phyloP scores from a whole-genome alignment of 371 early-diverging fungal genomes.

The Coemansia sp. region DNA sequence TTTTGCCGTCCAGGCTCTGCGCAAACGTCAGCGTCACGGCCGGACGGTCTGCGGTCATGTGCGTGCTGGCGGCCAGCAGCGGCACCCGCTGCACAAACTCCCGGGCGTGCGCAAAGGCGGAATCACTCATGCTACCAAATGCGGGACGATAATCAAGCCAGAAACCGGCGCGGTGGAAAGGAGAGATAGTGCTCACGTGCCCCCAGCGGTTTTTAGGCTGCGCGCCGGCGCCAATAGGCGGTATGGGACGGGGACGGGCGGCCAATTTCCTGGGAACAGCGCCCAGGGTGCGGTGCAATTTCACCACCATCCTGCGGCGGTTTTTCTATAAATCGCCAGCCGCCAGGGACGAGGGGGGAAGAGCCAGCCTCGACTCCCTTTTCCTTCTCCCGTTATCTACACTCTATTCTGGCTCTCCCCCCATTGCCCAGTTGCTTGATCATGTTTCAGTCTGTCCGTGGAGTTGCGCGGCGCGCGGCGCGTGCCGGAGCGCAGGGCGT shows the following conservation, averaged over 20 bases:
- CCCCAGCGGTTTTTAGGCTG: too few relatives aligned
- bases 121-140: neutral
- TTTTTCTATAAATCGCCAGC: neutral
- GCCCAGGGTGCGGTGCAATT: neutral
- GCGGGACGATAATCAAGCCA: neutral
- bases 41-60: neutral
- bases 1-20: constrained; percentile 88
- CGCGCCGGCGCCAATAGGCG: neutral
- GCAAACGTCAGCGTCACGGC: constrained; percentile 80
- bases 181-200: too few relatives aligned
- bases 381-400: neutral
- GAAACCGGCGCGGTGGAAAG: too few relatives aligned
- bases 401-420: too few relatives aligned
- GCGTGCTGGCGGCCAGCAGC: neutral
- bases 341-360: neutral
- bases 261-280: neutral
- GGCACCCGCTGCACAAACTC: constrained; percentile 5
- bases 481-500: neutral
- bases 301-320: neutral
- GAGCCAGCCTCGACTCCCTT: neutral
- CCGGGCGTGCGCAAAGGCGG: neutral
- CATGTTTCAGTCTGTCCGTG: constrained; percentile 9
- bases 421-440: neutral
- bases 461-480: constrained; percentile 1
- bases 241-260: neutral